Conservation (phyloP, 2,329 filamentous ascomycete genomes). For the Penicillium occitanis region DNA sequence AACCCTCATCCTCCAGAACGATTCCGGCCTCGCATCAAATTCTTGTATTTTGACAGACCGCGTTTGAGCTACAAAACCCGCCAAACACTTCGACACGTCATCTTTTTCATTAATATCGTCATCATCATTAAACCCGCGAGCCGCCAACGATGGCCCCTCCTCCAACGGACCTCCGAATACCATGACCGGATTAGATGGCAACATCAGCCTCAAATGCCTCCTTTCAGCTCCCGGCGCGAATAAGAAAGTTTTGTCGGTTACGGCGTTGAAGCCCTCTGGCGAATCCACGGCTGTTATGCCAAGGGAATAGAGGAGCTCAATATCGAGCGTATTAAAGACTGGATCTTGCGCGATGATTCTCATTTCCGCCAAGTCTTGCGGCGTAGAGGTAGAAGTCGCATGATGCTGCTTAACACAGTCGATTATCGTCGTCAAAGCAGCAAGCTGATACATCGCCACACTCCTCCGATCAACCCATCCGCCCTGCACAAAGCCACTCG, state of each 20-base stretch:
- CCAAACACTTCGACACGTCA: slow-evolving; percentile 2
- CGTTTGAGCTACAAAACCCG: background rate
- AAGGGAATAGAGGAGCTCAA: slow-evolving; percentile 36
- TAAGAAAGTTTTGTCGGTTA: slow-evolving; percentile 54
- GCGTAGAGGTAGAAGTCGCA: background rate
- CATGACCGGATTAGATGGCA: slow-evolving; percentile 52
- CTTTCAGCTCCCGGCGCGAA: slow-evolving; percentile 62
- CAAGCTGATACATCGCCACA: slow-evolving; percentile 45
- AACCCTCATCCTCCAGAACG: slow-evolving; percentile 21
- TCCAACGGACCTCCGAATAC: slow-evolving; percentile 57
- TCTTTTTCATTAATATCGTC: background rate
- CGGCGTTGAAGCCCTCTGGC: slow-evolving; percentile 54
- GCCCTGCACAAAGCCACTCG: slow-evolving; percentile 43
- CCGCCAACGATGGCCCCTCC: slow-evolving; percentile 11
- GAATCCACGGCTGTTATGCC: slow-evolving; percentile 43
- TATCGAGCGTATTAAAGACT: slow-evolving; percentile 51
- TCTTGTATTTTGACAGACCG: slow-evolving; percentile 14
- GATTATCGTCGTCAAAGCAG: slow-evolving; percentile 35
- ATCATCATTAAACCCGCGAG: background rate
- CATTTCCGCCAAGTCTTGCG: slow-evolving; percentile 19
- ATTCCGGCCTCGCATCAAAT: slow-evolving; percentile 14
- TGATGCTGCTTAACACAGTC: slow-evolving; percentile 21
- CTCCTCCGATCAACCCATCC: slow-evolving; percentile 44
- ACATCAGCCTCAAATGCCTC: slow-evolving; percentile 52
- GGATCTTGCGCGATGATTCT: slow-evolving; percentile 53